phyloP scores from a whole-genome alignment of 2,329 filamentous ascomycete species.

The Chaetoscypha palmicola region DNA sequence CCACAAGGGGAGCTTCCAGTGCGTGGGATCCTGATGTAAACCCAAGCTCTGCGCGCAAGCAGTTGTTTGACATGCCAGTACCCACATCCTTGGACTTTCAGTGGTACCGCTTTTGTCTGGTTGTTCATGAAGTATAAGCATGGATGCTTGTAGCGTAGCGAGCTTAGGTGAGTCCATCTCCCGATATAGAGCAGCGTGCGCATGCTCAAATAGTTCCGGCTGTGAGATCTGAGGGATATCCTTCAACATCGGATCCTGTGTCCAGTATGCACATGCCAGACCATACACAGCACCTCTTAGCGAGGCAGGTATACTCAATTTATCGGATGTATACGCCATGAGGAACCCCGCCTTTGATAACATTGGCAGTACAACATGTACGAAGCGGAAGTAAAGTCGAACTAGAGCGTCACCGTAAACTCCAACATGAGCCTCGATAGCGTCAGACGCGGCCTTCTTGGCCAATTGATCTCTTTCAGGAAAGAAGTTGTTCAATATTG shows the following conservation, averaged over 20 bases:
- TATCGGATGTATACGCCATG: slow-evolving; percentile 33
- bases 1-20: slow-evolving; percentile 37
- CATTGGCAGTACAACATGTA: slow-evolving; percentile 39
- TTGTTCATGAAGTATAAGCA: slow-evolving; percentile 39
- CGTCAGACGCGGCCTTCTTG: slow-evolving; percentile 34
- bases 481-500: slow-evolving; percentile 39
- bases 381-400: slow-evolving; percentile 39
- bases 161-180: slow-evolving; percentile 42
- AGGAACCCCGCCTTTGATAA: slow-evolving; percentile 40
- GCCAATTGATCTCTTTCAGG: slow-evolving; percentile 37
- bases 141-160: slow-evolving; percentile 40
- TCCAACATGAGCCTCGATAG: slow-evolving; percentile 37
- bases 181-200: slow-evolving; percentile 37
- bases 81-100: slow-evolving; percentile 41
- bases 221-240: slow-evolving; percentile 34
- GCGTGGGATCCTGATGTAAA: slow-evolving; percentile 37
- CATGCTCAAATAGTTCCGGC: slow-evolving; percentile 37
- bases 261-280: slow-evolving; percentile 38
- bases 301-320: slow-evolving; percentile 37
- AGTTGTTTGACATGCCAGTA: slow-evolving; percentile 37
- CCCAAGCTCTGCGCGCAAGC: slow-evolving; percentile 41
- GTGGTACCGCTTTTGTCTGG: slow-evolving; percentile 40
- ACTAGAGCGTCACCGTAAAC: slow-evolving; percentile 37
- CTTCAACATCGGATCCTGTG: slow-evolving; percentile 30
- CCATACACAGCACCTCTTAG: slow-evolving; percentile 40